A percentile compares a stretch with the other conserved stretches of the same genome.
phyloP scores from a whole-genome alignment of 2,329 filamentous ascomycete species.

The Colletotrichum horii region DNA sequence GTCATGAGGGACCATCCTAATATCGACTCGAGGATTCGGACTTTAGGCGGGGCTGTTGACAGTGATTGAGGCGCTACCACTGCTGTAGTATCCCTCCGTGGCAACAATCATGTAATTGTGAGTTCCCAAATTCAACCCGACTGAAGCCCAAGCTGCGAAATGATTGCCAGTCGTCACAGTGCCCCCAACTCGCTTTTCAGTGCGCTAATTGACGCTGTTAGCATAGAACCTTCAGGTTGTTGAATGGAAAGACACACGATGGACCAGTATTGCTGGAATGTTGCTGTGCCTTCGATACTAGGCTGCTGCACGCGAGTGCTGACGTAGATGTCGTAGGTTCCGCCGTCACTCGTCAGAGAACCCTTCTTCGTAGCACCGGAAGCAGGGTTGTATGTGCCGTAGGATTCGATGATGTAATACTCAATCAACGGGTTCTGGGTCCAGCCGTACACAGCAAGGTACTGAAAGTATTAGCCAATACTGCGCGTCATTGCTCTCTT shows the following conservation, averaged over 20 bases:
- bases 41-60: background rate
- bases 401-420: constrained; percentile 47
- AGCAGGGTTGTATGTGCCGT: constrained; percentile 46
- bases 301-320: constrained; percentile 43
- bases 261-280: constrained; percentile 58
- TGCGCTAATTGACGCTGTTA: constrained; percentile 27
- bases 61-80: constrained; percentile 1
- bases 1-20: background rate
- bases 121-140: constrained; percentile 50
- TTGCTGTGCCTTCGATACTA: constrained; percentile 51
- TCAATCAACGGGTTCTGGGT: constrained; percentile 42
- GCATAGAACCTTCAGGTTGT: constrained; percentile 24
- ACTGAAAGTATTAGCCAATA: constrained; percentile 25
- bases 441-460: constrained; percentile 53
- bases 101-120: constrained; percentile 56
- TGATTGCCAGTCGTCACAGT: constrained; percentile 56
- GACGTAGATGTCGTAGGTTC: constrained; percentile 40
- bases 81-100: constrained; percentile 9
- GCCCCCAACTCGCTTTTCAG: constrained; percentile 50
- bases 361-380: constrained; percentile 37
- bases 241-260: constrained; percentile 40
- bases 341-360: constrained; percentile 36
- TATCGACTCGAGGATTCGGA: background rate
- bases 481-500: background rate
- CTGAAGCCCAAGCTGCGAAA: constrained; percentile 56